Percentiles rank a stretch among this genome's conserved stretches.
phyloP scores from a whole-genome alignment of 1,139 yeast genomes.

The Candida glucosophila region DNA sequence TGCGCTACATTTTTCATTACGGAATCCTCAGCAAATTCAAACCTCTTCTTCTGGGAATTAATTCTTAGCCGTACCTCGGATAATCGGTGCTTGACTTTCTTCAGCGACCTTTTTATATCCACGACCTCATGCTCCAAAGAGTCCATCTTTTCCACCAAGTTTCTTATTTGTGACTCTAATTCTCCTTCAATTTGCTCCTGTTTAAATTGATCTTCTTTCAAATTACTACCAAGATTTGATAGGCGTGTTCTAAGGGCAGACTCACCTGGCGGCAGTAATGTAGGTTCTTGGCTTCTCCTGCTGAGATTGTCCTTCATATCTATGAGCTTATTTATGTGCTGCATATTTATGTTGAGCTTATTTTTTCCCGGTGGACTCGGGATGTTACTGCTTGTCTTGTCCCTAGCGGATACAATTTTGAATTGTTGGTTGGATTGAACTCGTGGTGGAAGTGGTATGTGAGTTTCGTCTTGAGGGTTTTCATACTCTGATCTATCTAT shows the following conservation, averaged over 20 bases:
- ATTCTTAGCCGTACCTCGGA: constrained; percentile 12
- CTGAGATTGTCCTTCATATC: constrained; percentile 5
- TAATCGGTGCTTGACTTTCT: constrained; percentile 13
- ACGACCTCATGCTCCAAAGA: constrained; percentile 14
- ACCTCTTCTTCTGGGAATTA: constrained; percentile 11
- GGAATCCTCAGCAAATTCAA: constrained; percentile 18
- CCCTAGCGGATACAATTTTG: constrained; percentile 4
- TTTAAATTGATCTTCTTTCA: constrained; percentile 3
- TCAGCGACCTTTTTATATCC: constrained; percentile 15
- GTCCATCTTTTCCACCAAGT: constrained; percentile 11
- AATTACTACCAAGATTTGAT: constrained; percentile 3
- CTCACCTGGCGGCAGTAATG: not conserved
- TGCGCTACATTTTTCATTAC: constrained; percentile 20
- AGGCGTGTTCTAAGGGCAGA: constrained; percentile 4
- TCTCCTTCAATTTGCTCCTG: constrained; percentile 4
- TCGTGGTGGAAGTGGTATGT: constrained; percentile 6
- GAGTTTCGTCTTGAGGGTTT: constrained; percentile 2
- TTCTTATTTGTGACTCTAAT: constrained; percentile 10
- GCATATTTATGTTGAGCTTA: constrained; percentile 3
- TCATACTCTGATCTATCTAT: constrained; percentile 6
- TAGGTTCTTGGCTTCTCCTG: constrained; percentile 2
- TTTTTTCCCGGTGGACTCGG: constrained; percentile 5
- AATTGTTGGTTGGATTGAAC: constrained; percentile 2
- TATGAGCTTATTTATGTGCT: constrained; percentile 6
- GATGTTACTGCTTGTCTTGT: constrained; percentile 4